Conservation (phyloP, 129 eudicot genomes). For the Saposhnikovia divaricata region DNA sequence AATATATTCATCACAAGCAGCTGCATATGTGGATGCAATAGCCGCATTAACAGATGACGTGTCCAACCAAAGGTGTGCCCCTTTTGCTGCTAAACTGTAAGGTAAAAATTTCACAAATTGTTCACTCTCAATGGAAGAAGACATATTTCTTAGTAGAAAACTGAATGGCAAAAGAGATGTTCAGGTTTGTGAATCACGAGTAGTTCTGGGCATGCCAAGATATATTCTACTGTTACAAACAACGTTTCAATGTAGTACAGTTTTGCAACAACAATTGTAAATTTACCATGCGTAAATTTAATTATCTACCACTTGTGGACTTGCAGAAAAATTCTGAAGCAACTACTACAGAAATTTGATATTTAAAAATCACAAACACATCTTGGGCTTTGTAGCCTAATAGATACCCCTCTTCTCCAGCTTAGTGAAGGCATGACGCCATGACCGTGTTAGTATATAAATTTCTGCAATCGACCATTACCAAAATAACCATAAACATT, state of each 20-base stretch:
- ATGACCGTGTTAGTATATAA: neutral
- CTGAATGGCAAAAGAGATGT: neutral
- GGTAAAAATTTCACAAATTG: neutral
- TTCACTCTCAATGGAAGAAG: neutral
- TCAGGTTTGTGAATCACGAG: neutral
- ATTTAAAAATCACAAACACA: slow-evolving; percentile 12
- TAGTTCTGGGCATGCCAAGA: neutral
- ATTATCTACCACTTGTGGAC: neutral
- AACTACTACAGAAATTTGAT: neutral
- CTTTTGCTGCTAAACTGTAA: slow-evolving; percentile 76
- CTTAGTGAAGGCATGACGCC: neutral
- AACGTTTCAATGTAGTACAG: neutral
- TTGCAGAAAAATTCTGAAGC: neutral
- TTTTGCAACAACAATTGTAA: neutral
- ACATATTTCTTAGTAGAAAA: neutral
- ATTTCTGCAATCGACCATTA: neutral
- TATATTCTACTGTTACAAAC: neutral
- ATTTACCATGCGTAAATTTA: neutral
- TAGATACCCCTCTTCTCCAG: neutral
- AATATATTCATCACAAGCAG: slow-evolving; percentile 47
- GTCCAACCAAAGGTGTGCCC: slow-evolving; percentile 86
- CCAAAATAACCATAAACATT: slow-evolving; percentile 11
- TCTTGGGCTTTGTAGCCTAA: neutral
- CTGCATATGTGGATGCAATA: slow-evolving; percentile 53
- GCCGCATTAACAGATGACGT: slow-evolving; percentile 81